Evolutionary conservation across 345 rosid genomes (phyloP).

Genomic region (Salix caprea): DNA sequence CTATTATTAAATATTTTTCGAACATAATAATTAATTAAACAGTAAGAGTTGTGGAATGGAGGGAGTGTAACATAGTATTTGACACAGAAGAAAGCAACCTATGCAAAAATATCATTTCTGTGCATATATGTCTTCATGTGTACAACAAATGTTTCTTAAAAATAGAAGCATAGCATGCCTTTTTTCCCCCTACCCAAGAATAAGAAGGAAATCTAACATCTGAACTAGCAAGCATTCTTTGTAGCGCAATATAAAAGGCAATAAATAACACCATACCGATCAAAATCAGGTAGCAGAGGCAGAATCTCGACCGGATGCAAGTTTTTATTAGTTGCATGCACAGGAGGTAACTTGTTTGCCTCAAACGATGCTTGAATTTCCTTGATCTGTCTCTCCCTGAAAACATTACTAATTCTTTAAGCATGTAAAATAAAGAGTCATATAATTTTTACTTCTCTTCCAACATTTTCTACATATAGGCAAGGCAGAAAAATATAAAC

Average conservation of each 20-base stretch:
- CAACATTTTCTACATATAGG: constrained; percentile 2
- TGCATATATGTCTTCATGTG: not conserved
- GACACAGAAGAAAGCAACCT: not conserved
- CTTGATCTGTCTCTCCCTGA: constrained; percentile 89
- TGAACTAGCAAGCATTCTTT: not conserved
- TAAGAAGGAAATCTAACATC: not conserved
- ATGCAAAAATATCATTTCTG: not conserved
- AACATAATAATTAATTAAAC: not conserved
- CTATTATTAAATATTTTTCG: no score
- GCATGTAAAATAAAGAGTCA: not conserved
- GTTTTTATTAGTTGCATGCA: constrained; percentile 82
- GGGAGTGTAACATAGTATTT: not conserved
- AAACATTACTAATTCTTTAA: constrained; percentile 13
- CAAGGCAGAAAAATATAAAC: constrained; percentile 39
- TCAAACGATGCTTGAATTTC: constrained; percentile 86
- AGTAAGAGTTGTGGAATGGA: not conserved
- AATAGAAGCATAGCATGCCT: not conserved
- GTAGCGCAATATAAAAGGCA: constrained; percentile 14
- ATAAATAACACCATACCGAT: constrained; percentile 47
- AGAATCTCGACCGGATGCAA: constrained; percentile 68
- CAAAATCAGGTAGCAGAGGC: constrained; percentile 86
- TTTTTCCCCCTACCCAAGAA: not conserved
- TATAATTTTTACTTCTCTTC: not conserved
- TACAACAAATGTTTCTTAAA: not conserved
- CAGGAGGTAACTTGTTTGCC: constrained; percentile 70